Evolutionary conservation across 148 eudicot species (phyloP).

Genomic region (Simmondsia chinensis): DNA sequence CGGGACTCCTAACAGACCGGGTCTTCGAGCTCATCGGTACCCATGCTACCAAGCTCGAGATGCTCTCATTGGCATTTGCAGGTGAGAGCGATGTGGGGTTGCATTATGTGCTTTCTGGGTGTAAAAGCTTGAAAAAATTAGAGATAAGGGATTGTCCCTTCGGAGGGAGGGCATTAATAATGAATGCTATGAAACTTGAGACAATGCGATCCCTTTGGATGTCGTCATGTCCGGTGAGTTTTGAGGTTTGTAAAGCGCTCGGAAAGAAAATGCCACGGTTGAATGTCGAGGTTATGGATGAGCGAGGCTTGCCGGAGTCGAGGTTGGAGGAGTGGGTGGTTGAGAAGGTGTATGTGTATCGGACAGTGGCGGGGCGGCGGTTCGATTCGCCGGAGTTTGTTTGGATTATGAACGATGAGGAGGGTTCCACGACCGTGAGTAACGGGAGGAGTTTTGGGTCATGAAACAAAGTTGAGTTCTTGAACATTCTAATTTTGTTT

Average conservation of each 20-base stretch:
- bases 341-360: slow-evolving; percentile 72
- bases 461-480: no score
- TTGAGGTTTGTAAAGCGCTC: slow-evolving; percentile 69
- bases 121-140: slow-evolving; percentile 67
- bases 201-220: slow-evolving; percentile 99
- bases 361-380: slow-evolving; percentile 75
- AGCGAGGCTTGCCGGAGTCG: slow-evolving; percentile 41
- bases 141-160: slow-evolving; percentile 95
- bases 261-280: slow-evolving; percentile 74
- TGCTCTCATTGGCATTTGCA: slow-evolving; percentile 86
- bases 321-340: slow-evolving; percentile 46
- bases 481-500: no score
- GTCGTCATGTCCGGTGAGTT: slow-evolving; percentile 85
- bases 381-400: slow-evolving; percentile 59
- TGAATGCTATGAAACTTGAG: slow-evolving; percentile 78
- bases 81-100: slow-evolving; percentile 83
- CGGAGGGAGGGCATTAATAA: slow-evolving; percentile 67
- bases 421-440: no score
- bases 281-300: slow-evolving; percentile 82
- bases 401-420: slow-evolving; percentile 32
- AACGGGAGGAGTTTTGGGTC: no score
- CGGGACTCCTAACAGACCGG: slow-evolving; percentile 80
- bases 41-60: slow-evolving; percentile 75
- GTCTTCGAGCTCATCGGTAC: slow-evolving; percentile 73
- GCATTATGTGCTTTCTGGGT: slow-evolving; percentile 70